Base-by-base conservation (phyloP, 139 green algal species). In the Tetradesmus lagerheimii region DNA sequence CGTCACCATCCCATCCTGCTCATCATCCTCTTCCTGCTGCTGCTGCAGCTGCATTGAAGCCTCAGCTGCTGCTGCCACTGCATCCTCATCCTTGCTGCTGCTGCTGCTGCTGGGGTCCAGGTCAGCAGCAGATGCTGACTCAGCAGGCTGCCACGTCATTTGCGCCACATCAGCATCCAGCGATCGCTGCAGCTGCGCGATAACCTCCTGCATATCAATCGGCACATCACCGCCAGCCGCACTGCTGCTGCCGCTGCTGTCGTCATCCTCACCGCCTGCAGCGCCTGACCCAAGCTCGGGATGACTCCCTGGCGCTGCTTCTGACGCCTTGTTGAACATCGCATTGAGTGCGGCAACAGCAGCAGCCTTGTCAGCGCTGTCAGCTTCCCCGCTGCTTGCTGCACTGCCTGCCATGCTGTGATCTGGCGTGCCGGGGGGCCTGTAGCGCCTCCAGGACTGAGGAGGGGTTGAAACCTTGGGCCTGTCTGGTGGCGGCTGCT, bases 301-400 rank as follows among this genome's bases (percentile, higher is more conserved):
- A 15, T 90, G 86, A 34, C 20, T 38, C 35, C 14, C 18, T 15
- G 34, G 11, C 27, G 31, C 39, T n/a, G 53, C 41, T 34, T n/a
- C 76, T 38, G 43, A 62, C 18, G n/a, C 85, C 37, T n/a, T 47
- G 31, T 62, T 77, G 29, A 90, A 41, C 9, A 71, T 29, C 12
- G 86, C 86, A 74, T 84, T 85, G 3, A 90, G 75, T 4, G 86
- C 86, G 3, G 86, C 86, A 43, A 90, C 43, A 35, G 47, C 34
- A 82, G 86, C 86, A n/a, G 86, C 86, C 38, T 84, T 77, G 31
- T 85, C 86, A 18, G 47, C 47, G 4, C 66, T 77, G 31, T 85
- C 86, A 27, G 41, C 37, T 45, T 38, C 84, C 34, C 20, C 57
- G 23, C 57, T 71, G 57, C 57, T 2, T 71, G 57, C 57, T 71